Conservation (phyloP, 495 filamentous ascomycete genomes). For the Hypoxylon rickii region DNA sequence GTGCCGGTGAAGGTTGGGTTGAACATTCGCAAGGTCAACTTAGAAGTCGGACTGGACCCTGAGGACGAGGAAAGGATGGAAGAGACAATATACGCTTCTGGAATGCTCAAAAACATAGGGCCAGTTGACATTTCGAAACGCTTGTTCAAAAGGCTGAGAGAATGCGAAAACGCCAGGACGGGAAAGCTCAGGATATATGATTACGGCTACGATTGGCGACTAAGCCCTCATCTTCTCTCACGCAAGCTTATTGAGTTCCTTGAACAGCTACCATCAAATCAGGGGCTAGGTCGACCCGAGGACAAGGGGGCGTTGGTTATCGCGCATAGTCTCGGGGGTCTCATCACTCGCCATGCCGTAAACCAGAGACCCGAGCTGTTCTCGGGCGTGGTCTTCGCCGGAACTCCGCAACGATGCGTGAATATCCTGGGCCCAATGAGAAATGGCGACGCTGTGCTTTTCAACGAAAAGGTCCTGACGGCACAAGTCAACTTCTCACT, state of each 20-base stretch:
- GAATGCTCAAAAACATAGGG: slow-evolving; percentile 87
- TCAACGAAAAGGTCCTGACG: slow-evolving; percentile 88
- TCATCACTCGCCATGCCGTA: slow-evolving; percentile 88
- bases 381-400: slow-evolving; percentile 83
- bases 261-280: slow-evolving; percentile 75
- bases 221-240: slow-evolving; percentile 80
- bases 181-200: slow-evolving; percentile 81
- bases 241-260: slow-evolving; percentile 71
- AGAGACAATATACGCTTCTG: slow-evolving; percentile 77
- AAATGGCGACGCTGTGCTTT: slow-evolving; percentile 86
- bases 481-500: slow-evolving; percentile 95
- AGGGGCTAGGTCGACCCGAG: slow-evolving; percentile 48
- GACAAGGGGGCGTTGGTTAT: slow-evolving; percentile 78
- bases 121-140: slow-evolving; percentile 87
- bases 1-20: slow-evolving; percentile 92
- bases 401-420: slow-evolving; percentile 81
- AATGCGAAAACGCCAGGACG: slow-evolving; percentile 69
- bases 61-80: slow-evolving; percentile 89
- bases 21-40: slow-evolving; percentile 87
- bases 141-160: slow-evolving; percentile 76
- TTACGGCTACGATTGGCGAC: slow-evolving; percentile 95
- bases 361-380: slow-evolving; percentile 89
- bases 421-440: slow-evolving; percentile 90
- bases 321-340: slow-evolving; percentile 85
- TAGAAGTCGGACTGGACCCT: slow-evolving; percentile 81